Conservation (phyloP, 129 eudicot genomes). For the Oenanthe sinensis region DNA sequence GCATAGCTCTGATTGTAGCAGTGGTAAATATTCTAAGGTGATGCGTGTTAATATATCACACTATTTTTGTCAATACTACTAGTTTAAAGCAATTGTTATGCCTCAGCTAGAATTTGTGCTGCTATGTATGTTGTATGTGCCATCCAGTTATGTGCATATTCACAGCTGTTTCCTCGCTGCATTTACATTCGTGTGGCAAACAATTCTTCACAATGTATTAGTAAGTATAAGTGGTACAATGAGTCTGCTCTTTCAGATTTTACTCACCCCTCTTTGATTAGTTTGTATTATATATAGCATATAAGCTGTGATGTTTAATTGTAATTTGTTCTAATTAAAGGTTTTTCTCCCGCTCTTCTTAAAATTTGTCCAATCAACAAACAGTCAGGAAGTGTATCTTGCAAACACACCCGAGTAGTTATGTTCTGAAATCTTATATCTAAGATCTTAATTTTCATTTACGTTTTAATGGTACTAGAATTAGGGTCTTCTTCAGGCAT, state of each 20-base stretch:
- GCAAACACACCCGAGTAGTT: background rate
- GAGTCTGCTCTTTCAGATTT: background rate
- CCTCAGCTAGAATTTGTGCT: background rate
- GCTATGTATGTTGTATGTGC: background rate
- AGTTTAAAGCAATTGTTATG: background rate
- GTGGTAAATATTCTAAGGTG: background rate
- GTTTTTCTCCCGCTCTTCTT: too few species aligned
- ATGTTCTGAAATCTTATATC: background rate
- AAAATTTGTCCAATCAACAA: too few species aligned
- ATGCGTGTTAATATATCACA: background rate
- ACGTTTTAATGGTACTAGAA: background rate
- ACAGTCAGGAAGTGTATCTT: too few species aligned
- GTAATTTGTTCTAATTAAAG: too few species aligned
- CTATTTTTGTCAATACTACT: background rate
- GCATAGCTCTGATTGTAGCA: background rate
- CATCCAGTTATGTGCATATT: background rate
- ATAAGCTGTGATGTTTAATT: background rate
- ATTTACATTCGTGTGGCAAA: background rate
- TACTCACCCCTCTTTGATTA: background rate
- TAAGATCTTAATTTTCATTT: background rate
- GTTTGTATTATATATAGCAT: background rate
- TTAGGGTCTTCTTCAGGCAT: background rate
- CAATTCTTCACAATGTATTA: background rate
- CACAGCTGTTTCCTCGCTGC: background rate
- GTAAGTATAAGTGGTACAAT: background rate